These are phyloP conservation scores for Neonectria sp. DNA, from an alignment of 2,329 filamentous ascomycete genomes.

Conservation along the genomic window DNA sequence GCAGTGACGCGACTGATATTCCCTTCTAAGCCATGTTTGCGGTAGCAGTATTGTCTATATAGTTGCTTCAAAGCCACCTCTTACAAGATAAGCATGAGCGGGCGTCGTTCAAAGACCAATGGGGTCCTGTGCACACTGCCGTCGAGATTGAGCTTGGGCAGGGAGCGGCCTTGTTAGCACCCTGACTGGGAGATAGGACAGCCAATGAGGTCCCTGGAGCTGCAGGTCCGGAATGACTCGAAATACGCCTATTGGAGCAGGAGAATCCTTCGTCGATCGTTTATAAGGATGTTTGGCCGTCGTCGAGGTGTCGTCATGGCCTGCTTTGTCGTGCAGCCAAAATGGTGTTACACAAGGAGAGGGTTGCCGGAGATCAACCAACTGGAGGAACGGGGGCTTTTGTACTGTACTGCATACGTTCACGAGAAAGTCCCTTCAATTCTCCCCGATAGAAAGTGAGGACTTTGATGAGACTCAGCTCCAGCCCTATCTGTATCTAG, in stretches of 20 bases:
- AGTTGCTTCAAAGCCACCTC: constrained; percentile 25
- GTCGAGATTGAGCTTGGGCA: neutral
- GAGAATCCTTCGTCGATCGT: too few species aligned
- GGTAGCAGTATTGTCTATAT: constrained; percentile 7
- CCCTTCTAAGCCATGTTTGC: constrained; percentile 16
- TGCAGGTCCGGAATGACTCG: too few species aligned
- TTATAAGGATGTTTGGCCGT: too few species aligned
- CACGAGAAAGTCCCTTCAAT: neutral
- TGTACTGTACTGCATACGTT: neutral
- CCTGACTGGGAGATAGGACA: neutral
- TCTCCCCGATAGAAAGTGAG: neutral
- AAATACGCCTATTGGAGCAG: too few species aligned
- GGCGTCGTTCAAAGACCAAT: neutral
- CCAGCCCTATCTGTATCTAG: neutral
- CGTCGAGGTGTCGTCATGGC: too few species aligned
- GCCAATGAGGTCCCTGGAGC: too few species aligned
- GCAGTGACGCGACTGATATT: constrained; percentile 2
- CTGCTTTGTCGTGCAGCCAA: too few species aligned
- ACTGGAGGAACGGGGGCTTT: too few species aligned
- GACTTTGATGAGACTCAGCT: neutral
- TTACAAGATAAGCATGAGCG: constrained; percentile 13
- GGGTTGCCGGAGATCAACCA: too few species aligned
- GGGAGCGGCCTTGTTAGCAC: neutral
- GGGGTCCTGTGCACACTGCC: neutral
- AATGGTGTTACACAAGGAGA: too few species aligned